Conservation (phyloP, 208 protist genomes). For the Trypanosomatidae sp. region DNA sequence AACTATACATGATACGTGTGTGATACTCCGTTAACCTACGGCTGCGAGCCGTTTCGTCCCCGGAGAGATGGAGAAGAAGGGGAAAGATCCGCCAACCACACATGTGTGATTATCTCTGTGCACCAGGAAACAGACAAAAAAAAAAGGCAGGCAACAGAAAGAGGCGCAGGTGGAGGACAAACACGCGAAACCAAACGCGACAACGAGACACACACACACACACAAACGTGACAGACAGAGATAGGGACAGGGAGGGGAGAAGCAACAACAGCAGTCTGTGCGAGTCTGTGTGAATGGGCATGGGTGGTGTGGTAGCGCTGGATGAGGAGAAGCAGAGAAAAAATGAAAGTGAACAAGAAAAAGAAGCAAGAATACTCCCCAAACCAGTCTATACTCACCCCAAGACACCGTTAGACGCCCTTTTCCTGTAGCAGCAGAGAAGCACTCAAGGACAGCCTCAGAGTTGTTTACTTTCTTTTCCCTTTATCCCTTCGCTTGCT, state of each 20-base stretch:
- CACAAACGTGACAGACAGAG: slow-evolving; percentile 16
- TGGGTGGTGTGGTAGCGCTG: neutral
- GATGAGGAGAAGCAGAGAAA: slow-evolving; percentile 9
- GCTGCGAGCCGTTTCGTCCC: neutral
- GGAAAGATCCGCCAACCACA: slow-evolving; percentile 5
- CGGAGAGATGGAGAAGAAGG: slow-evolving; percentile 4
- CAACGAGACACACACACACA: slow-evolving; percentile 5
- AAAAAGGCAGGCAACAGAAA: neutral
- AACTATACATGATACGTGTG: slow-evolving; percentile 8
- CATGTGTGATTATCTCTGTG: neutral
- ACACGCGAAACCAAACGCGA: neutral
- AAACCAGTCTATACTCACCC: neutral
- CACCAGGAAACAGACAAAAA: neutral
- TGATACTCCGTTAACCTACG: neutral
- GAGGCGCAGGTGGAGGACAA: neutral
- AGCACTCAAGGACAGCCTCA: neutral
- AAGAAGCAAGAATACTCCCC: slow-evolving; percentile 1
- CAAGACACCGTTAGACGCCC: neutral
- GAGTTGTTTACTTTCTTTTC: neutral
- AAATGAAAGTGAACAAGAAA: neutral
- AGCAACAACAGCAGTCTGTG: neutral
- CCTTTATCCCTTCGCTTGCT: neutral
- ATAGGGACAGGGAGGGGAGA: neutral
- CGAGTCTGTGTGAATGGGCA: slow-evolving; percentile 3
- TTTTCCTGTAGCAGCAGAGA: neutral